Conservation (phyloP, 352 stramenopile species). For the Phytophthora tentaculata region DNA sequence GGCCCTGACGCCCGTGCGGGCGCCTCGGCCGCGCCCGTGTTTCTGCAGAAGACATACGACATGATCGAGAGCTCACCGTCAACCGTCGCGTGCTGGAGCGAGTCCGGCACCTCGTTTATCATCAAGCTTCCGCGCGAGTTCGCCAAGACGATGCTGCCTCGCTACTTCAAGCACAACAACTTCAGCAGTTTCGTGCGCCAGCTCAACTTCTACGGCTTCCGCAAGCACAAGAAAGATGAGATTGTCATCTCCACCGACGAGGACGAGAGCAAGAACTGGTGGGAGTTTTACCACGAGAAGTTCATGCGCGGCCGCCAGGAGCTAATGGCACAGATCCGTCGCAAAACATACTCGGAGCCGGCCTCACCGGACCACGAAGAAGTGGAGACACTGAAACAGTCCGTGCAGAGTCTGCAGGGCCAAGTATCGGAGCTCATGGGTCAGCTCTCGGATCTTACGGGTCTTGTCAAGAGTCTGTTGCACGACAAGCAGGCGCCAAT, state of each 20-base stretch:
- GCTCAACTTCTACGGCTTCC: slow-evolving; percentile 95
- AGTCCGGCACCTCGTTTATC: slow-evolving; percentile 87
- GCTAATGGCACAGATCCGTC: slow-evolving; percentile 87
- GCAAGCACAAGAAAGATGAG: slow-evolving; percentile 93
- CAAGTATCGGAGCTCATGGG: slow-evolving; percentile 84
- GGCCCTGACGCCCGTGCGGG: slow-evolving; percentile 4
- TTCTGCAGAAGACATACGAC: slow-evolving; percentile 94
- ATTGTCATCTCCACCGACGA: slow-evolving; percentile 79
- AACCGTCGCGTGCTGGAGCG: slow-evolving; percentile 81
- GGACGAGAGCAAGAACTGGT: slow-evolving; percentile 88
- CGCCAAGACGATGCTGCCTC: slow-evolving; percentile 89
- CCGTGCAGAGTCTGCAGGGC: slow-evolving; percentile 71
- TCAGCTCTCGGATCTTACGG: slow-evolving; percentile 75
- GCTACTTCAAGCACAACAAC: slow-evolving; percentile 96
- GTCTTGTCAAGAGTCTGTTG: slow-evolving; percentile 74
- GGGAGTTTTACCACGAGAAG: slow-evolving; percentile 93
- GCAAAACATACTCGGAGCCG: slow-evolving; percentile 89
- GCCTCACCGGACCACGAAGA: slow-evolving; percentile 78
- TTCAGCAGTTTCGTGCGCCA: slow-evolving; percentile 94
- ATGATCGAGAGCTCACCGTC: slow-evolving; percentile 91
- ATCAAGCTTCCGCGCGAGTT: slow-evolving; percentile 94
- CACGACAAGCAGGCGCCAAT: slow-evolving; percentile 51
- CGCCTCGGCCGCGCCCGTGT: slow-evolving; percentile 64
- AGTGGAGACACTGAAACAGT: slow-evolving; percentile 78
- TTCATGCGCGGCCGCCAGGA: slow-evolving; percentile 88